Base-by-base conservation (phyloP, 805 yeast genomes). In the Candida tibetensis region DNA sequence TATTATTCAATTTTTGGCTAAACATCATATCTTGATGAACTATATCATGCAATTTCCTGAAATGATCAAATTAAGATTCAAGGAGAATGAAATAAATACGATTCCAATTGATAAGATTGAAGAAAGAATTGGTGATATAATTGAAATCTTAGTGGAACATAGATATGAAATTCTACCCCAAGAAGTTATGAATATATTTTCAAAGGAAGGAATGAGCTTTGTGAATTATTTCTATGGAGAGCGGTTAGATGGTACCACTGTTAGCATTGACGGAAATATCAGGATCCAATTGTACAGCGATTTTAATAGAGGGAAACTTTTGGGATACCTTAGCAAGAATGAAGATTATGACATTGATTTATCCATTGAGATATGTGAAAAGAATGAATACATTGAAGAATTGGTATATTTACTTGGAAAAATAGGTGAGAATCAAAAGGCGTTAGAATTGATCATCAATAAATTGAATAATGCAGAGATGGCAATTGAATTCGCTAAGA, bases 361-460 rank as follows among this genome's bases (percentile, higher is more conserved):
- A 22, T 95, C 96, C 0, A 76, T 90, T n/a, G 58, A 63, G 10
- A 57, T 82, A 1, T 86, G 95, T 51, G 79, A 80, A 42, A 41
- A 55, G 8, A 64, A 71, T 16, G 70, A 71, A 1, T 71, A 74
- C 28, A 72, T 71, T 28, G 78, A 82, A 28, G 98, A 91, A 52
- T 67, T 89, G 28, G 95, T 93, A 0, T 89, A 79, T 52, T 60
- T 93, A 21, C 71, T 87, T 44, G 95, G 95, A 4, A 78, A 79
- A 49, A 81, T 85, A 17, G 98, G 99, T 1, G 85, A 85, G 47
- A 79, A 81, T 40, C 74, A 73, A 44, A 75, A 78, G 44, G 98
- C 98, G 0, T 62, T 91, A 49, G 74, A 70, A 40, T 66, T 93
- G 30, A 88, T 93, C 12, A 79, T 89, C 28, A 83, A 85, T 46